Evolutionary conservation across 371 early-diverging fungal genomes (phyloP).

Genomic region (Blakeslea trispora): DNA sequence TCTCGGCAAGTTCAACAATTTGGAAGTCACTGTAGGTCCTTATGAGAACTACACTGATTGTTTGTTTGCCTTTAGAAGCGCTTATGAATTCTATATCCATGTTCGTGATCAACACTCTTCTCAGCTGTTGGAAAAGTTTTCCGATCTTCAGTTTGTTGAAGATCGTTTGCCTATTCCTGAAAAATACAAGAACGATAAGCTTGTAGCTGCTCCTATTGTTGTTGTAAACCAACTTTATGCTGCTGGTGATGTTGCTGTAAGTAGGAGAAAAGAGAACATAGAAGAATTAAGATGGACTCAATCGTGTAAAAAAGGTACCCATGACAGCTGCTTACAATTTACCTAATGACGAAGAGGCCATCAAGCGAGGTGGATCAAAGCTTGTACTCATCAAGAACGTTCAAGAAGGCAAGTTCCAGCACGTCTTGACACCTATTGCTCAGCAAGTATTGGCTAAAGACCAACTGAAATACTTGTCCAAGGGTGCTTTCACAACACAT

Average conservation of each 20-base stretch:
- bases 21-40: constrained; percentile 77
- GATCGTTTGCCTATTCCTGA: constrained; percentile 74
- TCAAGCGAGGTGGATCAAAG: constrained; percentile 74
- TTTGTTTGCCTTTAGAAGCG: constrained; percentile 66
- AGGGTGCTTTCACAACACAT: constrained; percentile 80
- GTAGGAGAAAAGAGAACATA: too few relatives aligned
- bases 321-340: constrained; percentile 83
- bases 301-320: constrained; percentile 30
- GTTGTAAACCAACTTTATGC: constrained; percentile 79
- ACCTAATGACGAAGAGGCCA: constrained; percentile 82
- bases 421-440: constrained; percentile 72
- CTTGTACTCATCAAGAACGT: constrained; percentile 83
- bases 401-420: constrained; percentile 74
- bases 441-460: constrained; percentile 54
- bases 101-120: constrained; percentile 72
- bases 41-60: constrained; percentile 84
- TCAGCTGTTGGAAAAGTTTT: constrained; percentile 67
- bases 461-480: constrained; percentile 60
- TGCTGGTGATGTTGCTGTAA: constrained; percentile 76
- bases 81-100: constrained; percentile 76
- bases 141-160: constrained; percentile 71
- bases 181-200: constrained; percentile 66
- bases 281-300: too few relatives aligned
- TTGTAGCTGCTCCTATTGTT: constrained; percentile 75
- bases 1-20: constrained; percentile 57